Conservation (phyloP, 257 asterid genomes). For the Orobanche coerulescens region DNA sequence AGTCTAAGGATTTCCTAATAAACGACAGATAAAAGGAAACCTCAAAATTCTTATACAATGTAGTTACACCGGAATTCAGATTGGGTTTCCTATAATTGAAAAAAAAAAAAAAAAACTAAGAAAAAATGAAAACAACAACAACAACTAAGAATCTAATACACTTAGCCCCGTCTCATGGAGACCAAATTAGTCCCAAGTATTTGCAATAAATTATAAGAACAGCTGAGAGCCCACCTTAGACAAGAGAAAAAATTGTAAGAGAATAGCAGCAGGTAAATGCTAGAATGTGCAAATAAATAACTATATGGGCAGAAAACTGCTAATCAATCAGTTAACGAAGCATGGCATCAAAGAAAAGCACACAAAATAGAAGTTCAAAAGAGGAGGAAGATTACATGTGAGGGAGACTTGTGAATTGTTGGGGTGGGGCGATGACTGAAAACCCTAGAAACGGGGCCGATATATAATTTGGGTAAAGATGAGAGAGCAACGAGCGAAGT, state of each 20-base stretch:
- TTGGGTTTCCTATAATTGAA: constrained; percentile 2
- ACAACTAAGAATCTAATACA: no score
- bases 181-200: no score
- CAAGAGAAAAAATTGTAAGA: constrained; percentile 4
- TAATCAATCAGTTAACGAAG: constrained; percentile 11
- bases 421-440: constrained; percentile 35
- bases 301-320: background rate
- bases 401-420: constrained; percentile 20
- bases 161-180: no score
- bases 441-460: constrained; percentile 54
- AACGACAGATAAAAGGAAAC: background rate
- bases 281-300: background rate
- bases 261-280: constrained; percentile 8
- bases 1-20: background rate
- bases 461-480: constrained; percentile 37
- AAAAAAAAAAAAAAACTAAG: background rate
- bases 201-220: no score
- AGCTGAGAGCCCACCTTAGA: constrained; percentile 11
- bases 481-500: constrained; percentile 18
- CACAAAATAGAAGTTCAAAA: constrained; percentile 1
- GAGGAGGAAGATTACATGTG: constrained; percentile 33
- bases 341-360: background rate
- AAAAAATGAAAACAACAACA: no score
- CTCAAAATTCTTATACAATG: background rate
- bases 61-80: constrained; percentile 2